Percentiles rank a stretch among this genome's conserved stretches.
These are phyloP conservation scores for Turnera subulata DNA, from an alignment of 345 rosid genomes.

Conservation along the genomic window DNA sequence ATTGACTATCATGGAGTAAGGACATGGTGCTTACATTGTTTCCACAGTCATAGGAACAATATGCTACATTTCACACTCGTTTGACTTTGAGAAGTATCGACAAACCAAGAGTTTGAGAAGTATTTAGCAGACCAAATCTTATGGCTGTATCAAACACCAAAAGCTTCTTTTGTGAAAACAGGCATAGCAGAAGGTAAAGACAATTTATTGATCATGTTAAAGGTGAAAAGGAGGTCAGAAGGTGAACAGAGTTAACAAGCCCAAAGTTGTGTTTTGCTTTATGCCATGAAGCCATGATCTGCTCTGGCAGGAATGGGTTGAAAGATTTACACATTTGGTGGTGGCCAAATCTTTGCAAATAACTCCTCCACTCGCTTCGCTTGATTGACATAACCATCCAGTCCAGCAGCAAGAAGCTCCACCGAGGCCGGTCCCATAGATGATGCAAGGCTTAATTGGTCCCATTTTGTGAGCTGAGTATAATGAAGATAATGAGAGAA, in stretches of 20 bases:
- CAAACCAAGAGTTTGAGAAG: no score
- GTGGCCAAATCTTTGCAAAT: slow-evolving; percentile 94
- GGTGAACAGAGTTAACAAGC: background rate
- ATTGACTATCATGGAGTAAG: no score
- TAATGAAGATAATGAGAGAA: background rate
- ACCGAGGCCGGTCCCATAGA: slow-evolving; percentile 92
- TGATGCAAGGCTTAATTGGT: slow-evolving; percentile 73
- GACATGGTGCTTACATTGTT: no score
- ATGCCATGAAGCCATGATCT: slow-evolving; percentile 19
- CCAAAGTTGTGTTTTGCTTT: slow-evolving; percentile 17
- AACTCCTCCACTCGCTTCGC: slow-evolving; percentile 70
- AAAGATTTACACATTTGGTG: slow-evolving; percentile 66
- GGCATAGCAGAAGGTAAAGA: background rate
- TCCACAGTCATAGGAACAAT: no score
- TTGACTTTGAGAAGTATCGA: no score
- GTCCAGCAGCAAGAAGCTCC: slow-evolving; percentile 75
- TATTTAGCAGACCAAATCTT: no score
- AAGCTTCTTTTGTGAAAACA: no score
- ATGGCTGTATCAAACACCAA: no score
- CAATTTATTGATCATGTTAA: background rate
- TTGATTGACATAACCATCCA: slow-evolving; percentile 73
- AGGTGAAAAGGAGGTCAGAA: background rate
- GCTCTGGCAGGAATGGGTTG: background rate
- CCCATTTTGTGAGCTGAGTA: slow-evolving; percentile 71
- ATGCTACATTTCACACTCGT: no score